These are phyloP conservation scores for Coemansia sp. DNA, from an alignment of 192 early-diverging fungal species.

Conservation along the genomic window DNA sequence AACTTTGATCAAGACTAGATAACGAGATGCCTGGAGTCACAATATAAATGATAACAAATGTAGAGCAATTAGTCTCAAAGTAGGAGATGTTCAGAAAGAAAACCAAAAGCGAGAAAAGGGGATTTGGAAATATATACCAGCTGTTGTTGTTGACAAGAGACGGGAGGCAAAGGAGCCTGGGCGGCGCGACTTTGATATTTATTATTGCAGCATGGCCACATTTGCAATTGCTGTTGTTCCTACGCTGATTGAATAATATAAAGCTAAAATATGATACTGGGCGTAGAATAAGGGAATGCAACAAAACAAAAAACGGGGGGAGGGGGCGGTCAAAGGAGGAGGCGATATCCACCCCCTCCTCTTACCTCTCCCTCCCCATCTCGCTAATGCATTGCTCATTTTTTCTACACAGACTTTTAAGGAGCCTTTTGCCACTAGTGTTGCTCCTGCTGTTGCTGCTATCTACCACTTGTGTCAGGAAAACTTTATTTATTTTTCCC, in stretches of 20 bases:
- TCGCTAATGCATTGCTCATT: no score
- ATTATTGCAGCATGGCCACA: constrained; percentile 51
- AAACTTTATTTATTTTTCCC: neutral
- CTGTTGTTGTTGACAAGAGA: neutral
- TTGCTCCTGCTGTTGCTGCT: neutral
- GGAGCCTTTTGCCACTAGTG: neutral
- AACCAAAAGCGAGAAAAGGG: neutral
- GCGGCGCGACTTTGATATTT: constrained; percentile 34
- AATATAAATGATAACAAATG: no score
- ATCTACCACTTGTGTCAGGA: neutral
- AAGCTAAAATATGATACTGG: constrained; percentile 14
- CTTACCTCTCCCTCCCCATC: neutral
- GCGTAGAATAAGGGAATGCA: constrained; percentile 6
- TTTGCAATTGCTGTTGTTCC: constrained; percentile 33
- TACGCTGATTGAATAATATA: constrained; percentile 27
- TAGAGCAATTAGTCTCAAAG: no score
- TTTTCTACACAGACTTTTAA: no score
- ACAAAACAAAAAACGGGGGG: neutral
- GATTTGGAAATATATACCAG: no score
- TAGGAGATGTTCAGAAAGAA: neutral
- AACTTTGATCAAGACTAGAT: no score
- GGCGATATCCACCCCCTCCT: constrained; percentile 10
- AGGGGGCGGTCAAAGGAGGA: constrained; percentile 13
- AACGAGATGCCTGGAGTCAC: no score
- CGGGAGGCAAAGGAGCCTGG: constrained; percentile 2